Evolutionary conservation across 2,329 filamentous ascomycete genomes (phyloP), one percentile per base, ranked within the genome.

Genomic region (Diaporthe amygdali): DNA sequence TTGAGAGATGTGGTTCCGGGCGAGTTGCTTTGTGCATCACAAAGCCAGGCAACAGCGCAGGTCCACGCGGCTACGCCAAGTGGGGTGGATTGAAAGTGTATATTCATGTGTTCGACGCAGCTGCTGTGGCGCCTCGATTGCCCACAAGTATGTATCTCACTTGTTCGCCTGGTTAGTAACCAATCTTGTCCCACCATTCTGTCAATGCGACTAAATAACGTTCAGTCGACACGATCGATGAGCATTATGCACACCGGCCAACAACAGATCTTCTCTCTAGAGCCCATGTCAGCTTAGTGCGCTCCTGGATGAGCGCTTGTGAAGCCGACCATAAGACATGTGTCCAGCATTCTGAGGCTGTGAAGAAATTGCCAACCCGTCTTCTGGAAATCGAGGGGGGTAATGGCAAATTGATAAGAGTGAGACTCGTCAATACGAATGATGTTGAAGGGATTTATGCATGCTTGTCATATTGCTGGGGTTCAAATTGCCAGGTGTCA

Each of bases 391-490:
- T 54, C n/a, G 27, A 66, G 5, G 37, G 15, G 2, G 2, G 37
- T 3, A 5, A 55, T 39, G n/a, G 2, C 8, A 12, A 55, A 7
- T 17, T 47, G 17, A 12, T 7, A 5, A 6, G 25, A 20, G 25
- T 20, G 14, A 22, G 14, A 34, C 44, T 55, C 15, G 14, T 32
- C 22, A 41, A 61, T 4, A 49, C 32, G 17, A 34, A 15, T 8
- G 30, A n/a, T 22, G 17, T n/a, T 32, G 22, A 41, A 25, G 30
- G 52, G 30, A 2, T 15, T 8, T 59, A 68, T 2, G 22, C 37
- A 22, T 54, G 51, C 8, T 37, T 49, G n/a, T 56, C 51, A 8
- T 59, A 68, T 41, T 68, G 66, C 52, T 68, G 66, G 66, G 66
- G 66, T 7, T 37, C n/a, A 37, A 51, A 20, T 2, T n/a, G 27